Base-by-base conservation (phyloP, 192 early-diverging fungal genomes). In the Gamsiella multidivaricata region DNA sequence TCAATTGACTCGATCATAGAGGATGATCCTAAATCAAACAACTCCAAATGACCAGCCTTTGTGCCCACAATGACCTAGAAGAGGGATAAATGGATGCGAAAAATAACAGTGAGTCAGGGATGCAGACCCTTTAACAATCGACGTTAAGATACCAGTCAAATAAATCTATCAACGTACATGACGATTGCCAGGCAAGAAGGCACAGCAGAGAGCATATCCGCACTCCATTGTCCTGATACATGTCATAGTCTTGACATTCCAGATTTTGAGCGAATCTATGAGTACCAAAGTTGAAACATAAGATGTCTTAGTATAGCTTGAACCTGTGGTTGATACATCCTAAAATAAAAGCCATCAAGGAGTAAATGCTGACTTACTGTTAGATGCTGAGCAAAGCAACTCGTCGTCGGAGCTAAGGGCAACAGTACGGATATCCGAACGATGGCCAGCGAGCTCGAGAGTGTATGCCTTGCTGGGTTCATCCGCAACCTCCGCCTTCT, bases 181-280 rank as follows among this genome's bases (percentile, higher is more conserved):
- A 51, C 89, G 91, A 66, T 96, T 90, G 57, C 96, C 96, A 4
- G 96, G 97, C 10, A 99, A 75, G 82, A 99, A 98, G 25, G 93
- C 87, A 71, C 88, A 89, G 80, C 97, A 97, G n/a, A 96, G 80
- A 8, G 94, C 96, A 55, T 94, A 93, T 52, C 97, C 96, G 41
- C 93, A 95, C 43, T 92, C 92, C 64, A 99, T 88, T 42, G 96
- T 94, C 39, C 94, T 88, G 50, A 98, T 88, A 67, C 96, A 98
- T 31, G 90, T 73, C 12, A 89, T 83, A 1, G 94, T 95, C 53
- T 88, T 85, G 33, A 91, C 81, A 55, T 95, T 96, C 96, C 96
- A 99, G 43, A 99, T 73, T 61, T 97, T 98, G 65, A 98, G 80
- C 1, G 84, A 81, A 70, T 90, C 91, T 82, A 64, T 39, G 26